Conservation (phyloP, 495 filamentous ascomycete genomes). For the Hyaloscypha finlandica region DNA sequence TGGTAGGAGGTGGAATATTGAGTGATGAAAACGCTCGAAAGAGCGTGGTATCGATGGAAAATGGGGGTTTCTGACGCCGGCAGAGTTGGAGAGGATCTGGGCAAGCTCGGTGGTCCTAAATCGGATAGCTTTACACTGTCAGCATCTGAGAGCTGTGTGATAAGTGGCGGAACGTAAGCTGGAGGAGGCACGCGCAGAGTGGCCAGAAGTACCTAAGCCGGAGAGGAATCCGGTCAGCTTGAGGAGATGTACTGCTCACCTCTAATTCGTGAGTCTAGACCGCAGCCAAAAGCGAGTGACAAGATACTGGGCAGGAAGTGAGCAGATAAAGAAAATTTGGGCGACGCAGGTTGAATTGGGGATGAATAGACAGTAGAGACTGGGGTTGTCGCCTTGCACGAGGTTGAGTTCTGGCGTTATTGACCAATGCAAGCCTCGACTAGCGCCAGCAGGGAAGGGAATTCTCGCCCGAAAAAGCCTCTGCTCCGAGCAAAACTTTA, state of each 20-base stretch:
- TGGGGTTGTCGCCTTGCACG: neutral
- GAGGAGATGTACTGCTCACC: neutral
- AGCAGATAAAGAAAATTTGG: neutral
- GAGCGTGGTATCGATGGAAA: conserved; percentile 12
- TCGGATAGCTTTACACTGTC: neutral
- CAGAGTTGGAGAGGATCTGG: neutral
- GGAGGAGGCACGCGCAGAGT: neutral
- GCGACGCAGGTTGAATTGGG: neutral
- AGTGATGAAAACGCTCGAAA: conserved; percentile 15
- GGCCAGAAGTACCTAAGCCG: neutral
- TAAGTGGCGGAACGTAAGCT: neutral
- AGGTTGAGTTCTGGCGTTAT: conserved; percentile 8
- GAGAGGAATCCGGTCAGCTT: neutral
- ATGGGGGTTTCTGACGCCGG: neutral
- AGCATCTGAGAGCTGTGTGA: neutral
- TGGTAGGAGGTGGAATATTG: conserved; percentile 43
- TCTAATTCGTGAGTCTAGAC: neutral
- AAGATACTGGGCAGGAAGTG: neutral
- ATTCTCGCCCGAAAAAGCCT: neutral
- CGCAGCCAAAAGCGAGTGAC: neutral
- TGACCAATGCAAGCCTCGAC: too few species aligned
- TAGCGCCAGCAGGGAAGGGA: neutral
- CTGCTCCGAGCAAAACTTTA: neutral
- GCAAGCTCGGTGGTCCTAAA: neutral
- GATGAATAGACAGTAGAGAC: conserved; percentile 7